These are phyloP conservation scores for Scheffersomyces stipitis DNA, from an alignment of 805 yeast genomes.

Conservation along the genomic window DNA sequence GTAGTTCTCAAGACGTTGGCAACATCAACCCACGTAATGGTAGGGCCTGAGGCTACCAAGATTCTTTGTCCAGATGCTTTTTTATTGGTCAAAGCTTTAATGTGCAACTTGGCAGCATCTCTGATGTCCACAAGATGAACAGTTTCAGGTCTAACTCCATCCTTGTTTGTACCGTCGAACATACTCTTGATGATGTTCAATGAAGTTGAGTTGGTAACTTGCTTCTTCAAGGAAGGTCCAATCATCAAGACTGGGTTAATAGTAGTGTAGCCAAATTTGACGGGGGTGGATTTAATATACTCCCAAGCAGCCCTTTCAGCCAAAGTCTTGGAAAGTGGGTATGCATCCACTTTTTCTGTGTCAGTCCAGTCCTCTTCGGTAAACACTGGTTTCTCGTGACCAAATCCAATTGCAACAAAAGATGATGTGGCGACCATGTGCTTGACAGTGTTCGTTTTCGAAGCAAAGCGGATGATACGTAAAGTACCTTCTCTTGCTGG, in stretches of 20 bases:
- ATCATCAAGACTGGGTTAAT: neutral
- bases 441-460: constrained; percentile 24
- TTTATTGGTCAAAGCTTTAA: neutral
- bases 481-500: neutral
- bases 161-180: neutral
- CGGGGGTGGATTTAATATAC: neutral
- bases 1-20: neutral
- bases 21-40: neutral
- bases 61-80: neutral
- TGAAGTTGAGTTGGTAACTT: neutral
- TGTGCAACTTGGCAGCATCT: neutral
- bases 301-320: constrained; percentile 1
- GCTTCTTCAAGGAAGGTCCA: neutral
- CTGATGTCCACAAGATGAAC: neutral
- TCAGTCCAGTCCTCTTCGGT: neutral
- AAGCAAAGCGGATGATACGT: neutral
- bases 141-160: neutral
- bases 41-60: neutral
- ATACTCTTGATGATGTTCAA: neutral
- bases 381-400: constrained; percentile 3
- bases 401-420: constrained; percentile 44
- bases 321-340: neutral
- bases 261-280: neutral
- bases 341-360: neutral
- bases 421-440: constrained; percentile 52